phyloP scores from a whole-genome alignment of 805 yeast genomes.

The Yamadazyma tumulicola region DNA sequence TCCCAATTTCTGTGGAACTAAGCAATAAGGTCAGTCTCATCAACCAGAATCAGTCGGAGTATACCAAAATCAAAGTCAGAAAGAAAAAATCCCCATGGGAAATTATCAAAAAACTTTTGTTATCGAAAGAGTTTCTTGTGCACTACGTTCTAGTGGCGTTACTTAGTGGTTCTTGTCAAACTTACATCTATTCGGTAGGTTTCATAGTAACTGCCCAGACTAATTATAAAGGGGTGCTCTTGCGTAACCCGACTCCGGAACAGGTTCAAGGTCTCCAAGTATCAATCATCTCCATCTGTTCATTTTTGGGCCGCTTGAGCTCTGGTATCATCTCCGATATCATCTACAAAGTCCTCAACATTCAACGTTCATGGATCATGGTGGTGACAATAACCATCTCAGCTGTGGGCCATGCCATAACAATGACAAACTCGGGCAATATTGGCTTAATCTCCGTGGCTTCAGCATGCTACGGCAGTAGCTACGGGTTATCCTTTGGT shows the following conservation, averaged over 20 bases:
- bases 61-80: slow-evolving; percentile 5
- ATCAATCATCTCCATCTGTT: slow-evolving; percentile 58
- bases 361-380: slow-evolving; percentile 68
- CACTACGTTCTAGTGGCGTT: slow-evolving; percentile 56
- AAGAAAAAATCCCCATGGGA: slow-evolving; percentile 13
- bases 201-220: slow-evolving; percentile 54
- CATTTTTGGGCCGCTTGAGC: slow-evolving; percentile 60
- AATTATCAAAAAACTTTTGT: slow-evolving; percentile 19
- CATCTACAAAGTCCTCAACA: slow-evolving; percentile 45
- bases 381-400: slow-evolving; percentile 37
- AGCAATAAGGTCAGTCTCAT: background rate
- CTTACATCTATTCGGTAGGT: slow-evolving; percentile 71
- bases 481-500: slow-evolving; percentile 72
- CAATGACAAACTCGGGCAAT: slow-evolving; percentile 23
- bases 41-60: background rate
- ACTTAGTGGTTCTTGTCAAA: slow-evolving; percentile 64
- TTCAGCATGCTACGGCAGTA: slow-evolving; percentile 56
- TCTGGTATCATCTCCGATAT: slow-evolving; percentile 68
- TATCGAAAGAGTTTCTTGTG: slow-evolving; percentile 38
- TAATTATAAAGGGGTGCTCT: slow-evolving; percentile 14
- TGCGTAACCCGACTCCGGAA: slow-evolving; percentile 20
- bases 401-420: slow-evolving; percentile 36
- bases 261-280: slow-evolving; percentile 70
- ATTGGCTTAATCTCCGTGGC: slow-evolving; percentile 40
- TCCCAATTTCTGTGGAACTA: background rate